phyloP scores from a whole-genome alignment of 2,329 filamentous ascomycete species.

The Colletotrichum limetticola region DNA sequence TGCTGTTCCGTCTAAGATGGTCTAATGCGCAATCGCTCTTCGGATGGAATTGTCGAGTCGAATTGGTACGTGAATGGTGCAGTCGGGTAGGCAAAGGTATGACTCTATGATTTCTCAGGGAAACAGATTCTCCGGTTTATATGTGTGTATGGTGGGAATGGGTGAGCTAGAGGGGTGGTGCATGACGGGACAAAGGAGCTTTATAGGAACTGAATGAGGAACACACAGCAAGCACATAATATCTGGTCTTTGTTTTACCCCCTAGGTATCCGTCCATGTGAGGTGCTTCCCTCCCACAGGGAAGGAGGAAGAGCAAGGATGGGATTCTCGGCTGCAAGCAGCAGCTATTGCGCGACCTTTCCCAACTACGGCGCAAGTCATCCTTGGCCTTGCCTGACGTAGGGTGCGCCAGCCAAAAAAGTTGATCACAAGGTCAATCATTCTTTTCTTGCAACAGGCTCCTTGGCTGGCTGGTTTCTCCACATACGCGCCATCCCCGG shows the following conservation, averaged over 20 bases:
- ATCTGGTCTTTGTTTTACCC: constrained; percentile 13
- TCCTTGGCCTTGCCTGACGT: constrained; percentile 25
- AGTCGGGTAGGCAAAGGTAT: neutral
- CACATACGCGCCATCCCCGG: constrained; percentile 21
- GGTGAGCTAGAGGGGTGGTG: neutral
- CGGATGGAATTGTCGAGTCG: no score
- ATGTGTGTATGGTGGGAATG: neutral
- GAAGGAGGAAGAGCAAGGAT: constrained; percentile 14
- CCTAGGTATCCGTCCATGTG: no score
- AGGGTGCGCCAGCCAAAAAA: constrained; percentile 24
- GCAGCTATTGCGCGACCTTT: constrained; percentile 27
- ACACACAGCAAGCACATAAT: neutral
- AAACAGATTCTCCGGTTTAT: neutral
- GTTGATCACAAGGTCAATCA: constrained; percentile 35
- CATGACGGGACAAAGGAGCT: constrained; percentile 23
- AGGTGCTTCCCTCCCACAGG: constrained; percentile 5
- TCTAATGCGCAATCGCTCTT: no score
- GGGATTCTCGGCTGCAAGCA: constrained; percentile 25
- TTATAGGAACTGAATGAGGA: constrained; percentile 33
- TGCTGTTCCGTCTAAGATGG: neutral
- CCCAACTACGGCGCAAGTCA: constrained; percentile 29
- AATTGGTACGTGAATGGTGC: no score
- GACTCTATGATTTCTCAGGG: neutral
- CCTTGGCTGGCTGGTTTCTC: constrained; percentile 14
- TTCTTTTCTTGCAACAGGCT: constrained; percentile 10